Percentiles rank a stretch among this genome's conserved stretches.
phyloP scores from a whole-genome alignment of 2,329 filamentous ascomycete genomes.

The Fusarium penzigii region DNA sequence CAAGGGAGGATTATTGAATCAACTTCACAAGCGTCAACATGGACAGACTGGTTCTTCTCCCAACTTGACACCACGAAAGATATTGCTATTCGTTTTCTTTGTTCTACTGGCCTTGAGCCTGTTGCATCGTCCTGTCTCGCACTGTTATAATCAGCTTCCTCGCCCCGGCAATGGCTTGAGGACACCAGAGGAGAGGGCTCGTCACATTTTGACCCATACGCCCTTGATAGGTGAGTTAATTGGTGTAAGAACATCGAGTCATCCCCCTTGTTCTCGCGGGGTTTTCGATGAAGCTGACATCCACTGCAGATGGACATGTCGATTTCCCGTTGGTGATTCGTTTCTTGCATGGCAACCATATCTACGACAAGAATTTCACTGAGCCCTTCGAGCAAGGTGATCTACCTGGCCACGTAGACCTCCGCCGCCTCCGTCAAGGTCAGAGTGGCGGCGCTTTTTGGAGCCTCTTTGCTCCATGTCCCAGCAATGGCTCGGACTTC shows the following conservation, averaged over 20 bases:
- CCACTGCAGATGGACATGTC: slow-evolving; percentile 75
- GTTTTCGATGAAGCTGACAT: not conserved
- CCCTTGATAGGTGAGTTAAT: slow-evolving; percentile 49
- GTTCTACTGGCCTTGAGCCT: slow-evolving; percentile 30
- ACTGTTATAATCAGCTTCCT: slow-evolving; percentile 25
- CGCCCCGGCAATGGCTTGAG: slow-evolving; percentile 30
- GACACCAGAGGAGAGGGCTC: slow-evolving; percentile 48
- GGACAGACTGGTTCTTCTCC: slow-evolving; percentile 21
- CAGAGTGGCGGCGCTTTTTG: slow-evolving; percentile 86
- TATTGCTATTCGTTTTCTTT: slow-evolving; percentile 25
- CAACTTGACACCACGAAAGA: slow-evolving; percentile 27
- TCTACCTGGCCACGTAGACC: slow-evolving; percentile 72
- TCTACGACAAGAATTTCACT: slow-evolving; percentile 75
- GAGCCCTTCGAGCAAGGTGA: slow-evolving; percentile 71
- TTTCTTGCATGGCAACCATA: slow-evolving; percentile 68
- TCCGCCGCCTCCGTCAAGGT: slow-evolving; percentile 72
- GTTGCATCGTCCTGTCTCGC: slow-evolving; percentile 26
- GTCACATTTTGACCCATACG: slow-evolving; percentile 45
- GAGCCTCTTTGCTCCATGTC: slow-evolving; percentile 83
- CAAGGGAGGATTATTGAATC: slow-evolving; percentile 20
- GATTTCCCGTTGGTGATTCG: slow-evolving; percentile 80
- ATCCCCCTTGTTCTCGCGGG: not conserved
- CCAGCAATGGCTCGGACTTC: slow-evolving; percentile 70
- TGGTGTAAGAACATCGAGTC: not conserved
- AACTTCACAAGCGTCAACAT: slow-evolving; percentile 20